Evolutionary conservation across 75 land plant species (phyloP), one percentile per base, ranked within the genome.

Genomic region (Selaginella moellendorffii): DNA sequence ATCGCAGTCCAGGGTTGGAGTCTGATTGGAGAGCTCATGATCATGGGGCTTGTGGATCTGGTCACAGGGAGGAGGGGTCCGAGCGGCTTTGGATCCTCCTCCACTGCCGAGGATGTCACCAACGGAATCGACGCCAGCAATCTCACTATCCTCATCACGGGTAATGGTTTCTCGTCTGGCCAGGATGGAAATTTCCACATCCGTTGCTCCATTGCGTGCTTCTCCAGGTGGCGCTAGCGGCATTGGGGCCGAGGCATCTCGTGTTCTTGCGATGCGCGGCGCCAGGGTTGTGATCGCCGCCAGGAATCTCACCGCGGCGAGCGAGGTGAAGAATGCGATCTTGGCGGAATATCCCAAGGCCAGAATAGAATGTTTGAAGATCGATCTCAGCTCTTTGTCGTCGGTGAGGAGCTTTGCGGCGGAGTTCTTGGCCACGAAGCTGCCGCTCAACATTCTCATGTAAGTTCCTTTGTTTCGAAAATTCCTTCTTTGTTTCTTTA

Each of bases 201-300:
- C 14, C 14, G 5, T 14, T 5, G 5, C 46, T 5, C 5, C 5
- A 36, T 36, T 36, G 5, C 14, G 14, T 36, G 46, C 5, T 24
- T 56, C 5, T 73, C 84, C 74, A 87, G 92, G 92, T 26, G 92
- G 84, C 17, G 69, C 85, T 22, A 73, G 85, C 67, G 91, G 91
- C 5, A 68, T 87, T 63, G 91, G 91, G 20, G 65, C 72, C 30
- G 87, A 87, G 52, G 79, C 82, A 28, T 69, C 91, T 22, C 79
- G 91, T 26, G 91, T 87, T 56, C 81, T 87, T 68, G 87, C 91
- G 1, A 29, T 79, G 65, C 72, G 84, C 2, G 86, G 86, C 51
- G 86, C 73, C 8, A 75, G 75, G 27, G 86, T 83, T 21, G 42
- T 83, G 26, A 72, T 87, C 74, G 91, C 77, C 0, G 87, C 78